These are phyloP conservation scores for Bocquillonia castaneifolia DNA, from an alignment of 441 rosid genomes.

Conservation along the genomic window DNA sequence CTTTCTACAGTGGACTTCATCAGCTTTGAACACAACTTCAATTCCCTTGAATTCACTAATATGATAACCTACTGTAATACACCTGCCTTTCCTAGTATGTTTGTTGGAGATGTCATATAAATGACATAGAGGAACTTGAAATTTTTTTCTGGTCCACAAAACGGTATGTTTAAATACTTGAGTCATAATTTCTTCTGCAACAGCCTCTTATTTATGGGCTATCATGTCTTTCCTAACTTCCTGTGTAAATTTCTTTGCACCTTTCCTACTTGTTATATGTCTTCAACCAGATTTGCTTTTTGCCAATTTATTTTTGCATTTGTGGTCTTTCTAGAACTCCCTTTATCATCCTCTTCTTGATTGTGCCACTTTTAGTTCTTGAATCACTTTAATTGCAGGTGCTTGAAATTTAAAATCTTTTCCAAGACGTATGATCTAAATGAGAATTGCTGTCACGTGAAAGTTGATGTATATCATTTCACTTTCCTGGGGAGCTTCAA, in stretches of 20 bases:
- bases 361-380: not conserved
- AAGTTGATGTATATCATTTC: not conserved
- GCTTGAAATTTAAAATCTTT: not conserved
- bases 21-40: not conserved
- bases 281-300: not conserved
- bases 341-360: not conserved
- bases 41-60: not conserved
- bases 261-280: not conserved
- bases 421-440: not conserved
- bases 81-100: not conserved
- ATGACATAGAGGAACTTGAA: not conserved
- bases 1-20: not conserved
- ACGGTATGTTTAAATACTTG: not conserved
- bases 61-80: not conserved
- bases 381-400: not conserved
- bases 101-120: not conserved
- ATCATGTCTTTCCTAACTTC: not conserved
- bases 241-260: not conserved
- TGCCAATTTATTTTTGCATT: not conserved
- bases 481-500: not conserved
- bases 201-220: not conserved
- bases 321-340: not conserved
- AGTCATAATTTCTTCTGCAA: not conserved
- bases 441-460: not conserved
- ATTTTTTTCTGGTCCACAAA: not conserved